Evolutionary conservation across 306 rosid species (phyloP).

Genomic region (Sphenostylis stenocarpa): DNA sequence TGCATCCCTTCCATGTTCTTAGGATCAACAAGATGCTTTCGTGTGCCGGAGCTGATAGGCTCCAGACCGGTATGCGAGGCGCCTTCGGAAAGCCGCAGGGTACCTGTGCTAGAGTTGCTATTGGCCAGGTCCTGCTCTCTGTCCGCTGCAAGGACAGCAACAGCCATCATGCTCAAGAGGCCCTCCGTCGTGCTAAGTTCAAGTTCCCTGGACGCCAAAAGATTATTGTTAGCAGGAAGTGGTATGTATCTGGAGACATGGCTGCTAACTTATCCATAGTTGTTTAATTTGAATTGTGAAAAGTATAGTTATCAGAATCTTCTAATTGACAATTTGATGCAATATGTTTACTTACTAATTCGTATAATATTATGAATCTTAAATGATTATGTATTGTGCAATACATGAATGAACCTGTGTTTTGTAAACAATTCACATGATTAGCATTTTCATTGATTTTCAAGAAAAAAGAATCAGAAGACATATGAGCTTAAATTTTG

Average conservation of each 20-base stretch:
- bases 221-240: conserved; percentile 5
- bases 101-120: conserved; percentile 11
- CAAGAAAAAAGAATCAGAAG: too few species aligned
- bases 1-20: conserved; percentile 4
- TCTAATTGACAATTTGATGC: too few species aligned
- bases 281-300: background rate
- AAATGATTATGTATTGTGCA: too few species aligned
- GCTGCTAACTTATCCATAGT: background rate
- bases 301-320: background rate
- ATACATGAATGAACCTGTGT: too few species aligned
- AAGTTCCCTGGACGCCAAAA: conserved; percentile 6
- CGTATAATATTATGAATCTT: too few species aligned
- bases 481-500: too few species aligned
- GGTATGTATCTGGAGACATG: background rate
- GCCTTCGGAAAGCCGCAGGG: background rate
- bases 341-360: too few species aligned
- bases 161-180: background rate
- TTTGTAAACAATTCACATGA: too few species aligned
- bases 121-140: conserved; percentile 4
- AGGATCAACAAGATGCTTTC: conserved; percentile 17
- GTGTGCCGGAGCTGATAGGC: background rate
- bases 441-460: too few species aligned
- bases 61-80: background rate
- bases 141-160: conserved; percentile 5
- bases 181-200: background rate